Base-by-base conservation (phyloP, 345 rosid species). In the Psidium guajava region DNA sequence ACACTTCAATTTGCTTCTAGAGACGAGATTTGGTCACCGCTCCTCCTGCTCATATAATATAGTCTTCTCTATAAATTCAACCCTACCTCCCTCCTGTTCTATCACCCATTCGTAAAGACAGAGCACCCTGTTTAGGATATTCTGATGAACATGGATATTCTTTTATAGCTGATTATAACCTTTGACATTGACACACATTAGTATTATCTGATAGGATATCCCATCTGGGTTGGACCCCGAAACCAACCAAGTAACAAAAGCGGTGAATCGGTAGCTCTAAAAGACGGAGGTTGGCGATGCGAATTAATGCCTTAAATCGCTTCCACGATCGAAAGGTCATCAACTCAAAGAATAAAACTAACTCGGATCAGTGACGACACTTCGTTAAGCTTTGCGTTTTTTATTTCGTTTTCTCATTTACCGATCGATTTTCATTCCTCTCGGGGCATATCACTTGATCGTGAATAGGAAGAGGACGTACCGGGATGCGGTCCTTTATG, bases 401-500 rank as follows among this genome's bases (percentile, higher is more conserved):
- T 52, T 52, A 5, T 32, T 69, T 2, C 12, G 12, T 18, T 32
- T 69, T 32, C 18, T 47, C 36, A 40, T 32, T 9, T 32, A 69
- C 6, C 44, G 5, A 32, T 64, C 3, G n/a, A 8, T 69, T 64
- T 64, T 32, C 6, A 18, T 6, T 54, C 22, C 55, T 54, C 21
- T 16, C 55, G 55, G 22, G 44, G 22, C 18, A 64, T 32, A 8
- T 16, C 1, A 8, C 21, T 28, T 69, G 77, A 18, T 8, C 8
- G 47, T 24, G 24, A 69, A 42, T 54, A 53, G 61, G 4, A 83
- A 55, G 55, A n/a, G 58, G 51, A 47, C 90, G 50, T 89, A 90
- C 95, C 87, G 88, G 20, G 77, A 69, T 1, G 42, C 77, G 59
- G 50, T 81, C 83, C 82, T 91, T 91, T 83, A 85, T 36, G 9